phyloP scores from a whole-genome alignment of 495 filamentous ascomycete genomes.

The Viridothelium virens region DNA sequence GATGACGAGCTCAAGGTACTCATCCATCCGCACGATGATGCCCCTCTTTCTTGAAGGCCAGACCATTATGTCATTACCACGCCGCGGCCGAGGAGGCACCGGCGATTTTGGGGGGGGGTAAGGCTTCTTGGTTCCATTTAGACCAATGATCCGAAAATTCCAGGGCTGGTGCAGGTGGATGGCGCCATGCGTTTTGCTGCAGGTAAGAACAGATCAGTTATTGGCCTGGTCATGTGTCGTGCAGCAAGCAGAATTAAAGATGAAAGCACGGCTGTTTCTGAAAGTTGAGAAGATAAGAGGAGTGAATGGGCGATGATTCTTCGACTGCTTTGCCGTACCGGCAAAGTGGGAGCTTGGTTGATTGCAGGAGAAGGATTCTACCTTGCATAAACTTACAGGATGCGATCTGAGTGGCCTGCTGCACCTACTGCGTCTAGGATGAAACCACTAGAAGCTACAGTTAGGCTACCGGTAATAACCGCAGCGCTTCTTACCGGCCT shows the following conservation, averaged over 20 bases:
- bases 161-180: constrained; percentile 4
- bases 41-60: not conserved
- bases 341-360: not conserved
- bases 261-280: not conserved
- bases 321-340: not conserved
- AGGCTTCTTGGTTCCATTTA: not conserved
- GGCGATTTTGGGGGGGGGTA: not conserved
- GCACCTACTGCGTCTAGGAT: constrained; percentile 1
- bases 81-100: not conserved
- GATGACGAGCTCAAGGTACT: not conserved
- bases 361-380: not conserved
- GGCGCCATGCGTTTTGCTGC: constrained; percentile 4
- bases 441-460: not conserved
- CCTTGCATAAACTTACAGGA: not conserved
- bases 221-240: not conserved
- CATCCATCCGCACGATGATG: not conserved
- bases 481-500: not conserved
- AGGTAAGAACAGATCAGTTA: not conserved
- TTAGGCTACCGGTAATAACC: not conserved
- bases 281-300: not conserved
- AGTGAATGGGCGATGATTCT: not conserved
- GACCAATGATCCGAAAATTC: not conserved
- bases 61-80: constrained; percentile 1
- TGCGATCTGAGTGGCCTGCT: constrained; percentile 2
- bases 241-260: not conserved